Conservation (phyloP, 2,329 filamentous ascomycete genomes). For the Fusarium palustre region DNA sequence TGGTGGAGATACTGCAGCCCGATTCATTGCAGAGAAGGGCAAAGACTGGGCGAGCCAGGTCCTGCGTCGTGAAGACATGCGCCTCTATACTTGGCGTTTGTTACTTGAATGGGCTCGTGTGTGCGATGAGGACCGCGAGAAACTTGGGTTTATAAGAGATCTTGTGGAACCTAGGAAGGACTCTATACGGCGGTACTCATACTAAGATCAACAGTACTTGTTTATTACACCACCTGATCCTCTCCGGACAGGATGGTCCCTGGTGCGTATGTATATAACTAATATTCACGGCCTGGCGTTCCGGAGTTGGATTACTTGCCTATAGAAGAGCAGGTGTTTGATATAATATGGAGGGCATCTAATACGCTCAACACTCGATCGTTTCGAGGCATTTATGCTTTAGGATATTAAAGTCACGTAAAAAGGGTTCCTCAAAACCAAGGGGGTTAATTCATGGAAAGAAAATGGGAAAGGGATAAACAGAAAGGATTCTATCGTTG, state of each 20-base stretch:
- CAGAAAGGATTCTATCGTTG: constrained; percentile 27
- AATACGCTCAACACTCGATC: constrained; percentile 2
- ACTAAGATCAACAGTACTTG: constrained; percentile 10
- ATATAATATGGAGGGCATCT: constrained; percentile 32
- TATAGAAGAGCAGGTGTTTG: constrained; percentile 16
- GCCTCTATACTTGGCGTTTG: constrained; percentile 72
- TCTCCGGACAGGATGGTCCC: not conserved
- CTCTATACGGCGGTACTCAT: constrained; percentile 22
- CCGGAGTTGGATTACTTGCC: constrained; percentile 34
- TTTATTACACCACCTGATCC: constrained; percentile 22
- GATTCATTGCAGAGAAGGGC: constrained; percentile 69
- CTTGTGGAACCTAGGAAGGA: constrained; percentile 45
- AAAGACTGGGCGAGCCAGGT: constrained; percentile 71
- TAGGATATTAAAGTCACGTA: constrained; percentile 13
- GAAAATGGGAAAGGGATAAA: constrained; percentile 15
- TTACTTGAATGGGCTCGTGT: constrained; percentile 68
- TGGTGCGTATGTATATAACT: constrained; percentile 37
- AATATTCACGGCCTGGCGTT: constrained; percentile 47
- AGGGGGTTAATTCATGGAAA: constrained; percentile 17
- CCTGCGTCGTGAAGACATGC: constrained; percentile 73
- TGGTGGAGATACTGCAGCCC: constrained; percentile 66
- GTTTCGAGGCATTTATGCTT: constrained; percentile 7
- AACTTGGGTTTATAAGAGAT: constrained; percentile 59
- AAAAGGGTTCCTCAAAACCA: constrained; percentile 21
- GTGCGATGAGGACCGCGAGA: constrained; percentile 58